A percentile compares a stretch with the other conserved stretches of the same genome.
phyloP scores from a whole-genome alignment of 768 basidiomycete genomes.

The Mycena alexandri region DNA sequence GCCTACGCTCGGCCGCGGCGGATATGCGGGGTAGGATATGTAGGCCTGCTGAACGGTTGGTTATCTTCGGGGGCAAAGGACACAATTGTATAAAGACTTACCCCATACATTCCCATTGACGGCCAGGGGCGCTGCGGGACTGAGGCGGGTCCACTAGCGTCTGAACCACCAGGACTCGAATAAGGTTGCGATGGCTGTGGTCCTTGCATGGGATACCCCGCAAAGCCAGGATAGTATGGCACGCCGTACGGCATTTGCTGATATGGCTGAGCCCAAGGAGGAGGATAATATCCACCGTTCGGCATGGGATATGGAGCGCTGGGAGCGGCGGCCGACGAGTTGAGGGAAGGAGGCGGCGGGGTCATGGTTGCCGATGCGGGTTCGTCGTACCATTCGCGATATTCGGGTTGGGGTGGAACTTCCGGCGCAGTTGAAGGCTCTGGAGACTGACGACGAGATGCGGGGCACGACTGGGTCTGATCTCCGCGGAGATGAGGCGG shows the following conservation, averaged over 20 bases:
- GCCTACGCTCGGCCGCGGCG: constrained; percentile 49
- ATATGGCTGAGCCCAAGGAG: constrained; percentile 67
- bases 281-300: constrained; percentile 59
- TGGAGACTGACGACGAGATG: constrained; percentile 38
- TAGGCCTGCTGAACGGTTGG: constrained; percentile 52
- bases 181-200: constrained; percentile 46
- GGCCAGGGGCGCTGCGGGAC: constrained; percentile 53
- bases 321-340: constrained; percentile 40
- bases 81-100: constrained; percentile 45
- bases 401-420: constrained; percentile 45
- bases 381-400: constrained; percentile 61
- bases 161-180: constrained; percentile 52
- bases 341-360: constrained; percentile 50
- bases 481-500: constrained; percentile 13
- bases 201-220: constrained; percentile 56
- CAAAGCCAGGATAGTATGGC: constrained; percentile 61
- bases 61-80: background rate
- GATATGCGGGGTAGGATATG: constrained; percentile 61
- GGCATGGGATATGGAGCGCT: constrained; percentile 53
- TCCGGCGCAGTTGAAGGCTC: constrained; percentile 34
- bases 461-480: constrained; percentile 37
- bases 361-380: constrained; percentile 53
- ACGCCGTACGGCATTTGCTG: constrained; percentile 64
- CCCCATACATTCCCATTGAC: constrained; percentile 59
- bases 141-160: constrained; percentile 51